Evolutionary conservation across 2,329 filamentous ascomycete genomes (phyloP), one percentile per base, ranked within the genome.

Genomic region (Fusarium scirpi): DNA sequence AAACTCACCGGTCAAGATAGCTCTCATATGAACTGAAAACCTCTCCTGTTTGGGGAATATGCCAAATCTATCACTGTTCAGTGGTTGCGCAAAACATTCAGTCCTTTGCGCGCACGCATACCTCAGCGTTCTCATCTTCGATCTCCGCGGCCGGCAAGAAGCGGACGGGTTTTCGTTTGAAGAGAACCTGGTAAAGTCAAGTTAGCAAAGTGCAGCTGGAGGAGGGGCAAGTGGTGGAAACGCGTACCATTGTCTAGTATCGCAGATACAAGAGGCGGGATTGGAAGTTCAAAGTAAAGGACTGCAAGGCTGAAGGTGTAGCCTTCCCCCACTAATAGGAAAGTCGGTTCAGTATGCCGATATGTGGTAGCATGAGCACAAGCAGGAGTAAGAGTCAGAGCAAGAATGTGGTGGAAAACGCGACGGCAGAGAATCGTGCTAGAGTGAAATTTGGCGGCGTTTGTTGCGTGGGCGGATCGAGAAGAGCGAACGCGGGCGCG

Each of bases 141-240:
- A 95, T 88, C 55, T 87, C 84, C 24, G 92, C 91, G 49, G 87
- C 86, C 52, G 92, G 87, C 72, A 94, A 85, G 79, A 94, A 92
- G 82, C 93, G 90, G 78, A 98, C 94, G 61, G 94, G 94, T 83
- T 98, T 98, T 76, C 96, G 90, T 85, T 98, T 98, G 82, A 93
- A 98, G 71, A 97, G 87, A 75, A 99, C 95, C 95, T 98, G 62
- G 32, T 48, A 27, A 59, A 32, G 40, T 12, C 22, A 25, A 38
- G 53, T 70, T 32, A 69, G 69, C 45, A 30, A 63, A 61, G 60
- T 27, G 44, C 44, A 58, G 51, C n/a, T 24, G 11, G 12, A 47
- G 22, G 48, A 20, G 22, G 13, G 11, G 52, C 8, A 55, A 48
- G 25, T 25, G 27, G 16, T 29, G 43, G 32, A 49, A 58, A 55